A percentile compares a stretch with the other conserved stretches of the same genome.
Evolutionary conservation across 106 monocot species (phyloP).

Genomic region (Dioscorea zingiberensis): DNA sequence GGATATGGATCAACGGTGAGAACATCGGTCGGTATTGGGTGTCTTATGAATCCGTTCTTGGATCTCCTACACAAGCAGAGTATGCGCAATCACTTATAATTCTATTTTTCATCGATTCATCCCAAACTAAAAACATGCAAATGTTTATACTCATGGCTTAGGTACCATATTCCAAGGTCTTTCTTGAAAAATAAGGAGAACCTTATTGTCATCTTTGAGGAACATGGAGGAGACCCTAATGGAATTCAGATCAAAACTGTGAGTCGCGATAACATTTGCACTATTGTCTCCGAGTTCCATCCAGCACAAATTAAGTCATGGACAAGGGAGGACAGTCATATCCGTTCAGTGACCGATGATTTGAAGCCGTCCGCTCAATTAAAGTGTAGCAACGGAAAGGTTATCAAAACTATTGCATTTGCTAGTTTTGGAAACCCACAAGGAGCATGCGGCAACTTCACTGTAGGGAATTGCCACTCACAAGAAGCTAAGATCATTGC

Average conservation of each 20-base stretch:
- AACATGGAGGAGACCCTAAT: conserved; percentile 50
- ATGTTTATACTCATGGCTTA: conserved; percentile 9
- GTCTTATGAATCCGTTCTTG: conserved; percentile 54
- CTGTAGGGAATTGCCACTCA: conserved; percentile 56
- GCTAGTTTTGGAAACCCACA: conserved; percentile 76
- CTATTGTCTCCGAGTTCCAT: conserved; percentile 47
- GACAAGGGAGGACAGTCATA: conserved; percentile 27
- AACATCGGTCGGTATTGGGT: conserved; percentile 75
- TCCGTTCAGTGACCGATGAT: conserved; percentile 24
- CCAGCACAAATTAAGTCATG: conserved; percentile 35
- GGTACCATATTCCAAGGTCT: conserved; percentile 72
- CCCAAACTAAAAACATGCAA: background rate
- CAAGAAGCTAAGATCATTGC: conserved; percentile 27
- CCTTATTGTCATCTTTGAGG: conserved; percentile 69
- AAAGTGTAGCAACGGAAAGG: conserved; percentile 39
- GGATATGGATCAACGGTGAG: conserved; percentile 57
- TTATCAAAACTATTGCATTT: conserved; percentile 50
- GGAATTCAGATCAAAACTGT: conserved; percentile 39
- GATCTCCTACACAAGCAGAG: conserved; percentile 63
- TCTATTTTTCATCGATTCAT: background rate
- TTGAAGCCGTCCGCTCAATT: conserved; percentile 39
- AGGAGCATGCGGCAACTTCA: conserved; percentile 62
- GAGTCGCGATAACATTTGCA: conserved; percentile 80
- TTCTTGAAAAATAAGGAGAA: conserved; percentile 56
- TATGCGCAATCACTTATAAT: conserved; percentile 16